Percentiles rank a stretch among this genome's conserved stretches.
phyloP scores from a whole-genome alignment of 176 grass and related monocot species.

The Hordeum marinum region DNA sequence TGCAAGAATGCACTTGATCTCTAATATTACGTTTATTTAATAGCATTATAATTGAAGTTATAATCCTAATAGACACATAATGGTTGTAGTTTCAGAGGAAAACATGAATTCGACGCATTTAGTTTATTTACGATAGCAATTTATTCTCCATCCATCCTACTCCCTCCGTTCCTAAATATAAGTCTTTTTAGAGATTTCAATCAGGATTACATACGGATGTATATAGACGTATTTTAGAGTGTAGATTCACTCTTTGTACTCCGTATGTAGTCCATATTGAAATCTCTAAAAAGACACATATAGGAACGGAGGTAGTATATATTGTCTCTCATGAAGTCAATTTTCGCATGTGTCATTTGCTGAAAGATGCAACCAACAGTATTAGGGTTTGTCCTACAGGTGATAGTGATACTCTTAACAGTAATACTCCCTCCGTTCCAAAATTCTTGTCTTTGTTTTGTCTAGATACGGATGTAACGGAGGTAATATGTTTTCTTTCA shows the following conservation, averaged over 20 bases:
- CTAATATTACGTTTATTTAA: neutral
- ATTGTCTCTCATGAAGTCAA: neutral
- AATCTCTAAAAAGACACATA: no score
- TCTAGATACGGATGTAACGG: no score
- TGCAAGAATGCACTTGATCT: neutral
- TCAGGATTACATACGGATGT: no score
- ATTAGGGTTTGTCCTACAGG: neutral
- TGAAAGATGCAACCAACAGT: neutral
- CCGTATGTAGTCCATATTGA: no score
- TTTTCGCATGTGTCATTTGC: neutral
- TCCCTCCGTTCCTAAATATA: no score
- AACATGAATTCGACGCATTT: neutral
- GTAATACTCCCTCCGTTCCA: neutral
- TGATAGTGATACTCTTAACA: neutral
- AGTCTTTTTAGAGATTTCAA: no score
- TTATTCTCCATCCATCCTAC: neutral
- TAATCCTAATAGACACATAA: neutral
- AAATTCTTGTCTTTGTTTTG: no score
- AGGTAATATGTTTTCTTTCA: neutral
- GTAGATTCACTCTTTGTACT: no score
- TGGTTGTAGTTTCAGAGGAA: neutral
- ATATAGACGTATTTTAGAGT: no score
- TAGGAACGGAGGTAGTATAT: neutral
- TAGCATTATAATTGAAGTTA: neutral
- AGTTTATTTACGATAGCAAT: neutral